A percentile compares a stretch with the other conserved stretches of the same genome.
These are phyloP conservation scores for Nakazawaea wyomingensis DNA, from an alignment of 805 yeast genomes.

Conservation along the genomic window DNA sequence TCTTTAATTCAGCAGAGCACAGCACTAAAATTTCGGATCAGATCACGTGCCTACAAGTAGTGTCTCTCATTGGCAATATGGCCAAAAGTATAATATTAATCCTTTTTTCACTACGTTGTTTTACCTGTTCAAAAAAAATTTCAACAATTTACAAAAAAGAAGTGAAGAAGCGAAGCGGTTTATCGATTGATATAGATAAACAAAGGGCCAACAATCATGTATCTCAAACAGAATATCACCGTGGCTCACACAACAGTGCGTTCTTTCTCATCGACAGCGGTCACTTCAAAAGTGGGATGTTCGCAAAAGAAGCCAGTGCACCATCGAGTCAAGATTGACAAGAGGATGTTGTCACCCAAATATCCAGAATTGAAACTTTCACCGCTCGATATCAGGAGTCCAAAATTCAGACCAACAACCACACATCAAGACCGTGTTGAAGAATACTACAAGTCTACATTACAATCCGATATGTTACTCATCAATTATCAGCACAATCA, in stretches of 20 bases:
- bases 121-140: slow-evolving; percentile 2
- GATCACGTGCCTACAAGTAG: no score
- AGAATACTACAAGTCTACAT: slow-evolving; percentile 70
- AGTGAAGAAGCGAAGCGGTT: not conserved
- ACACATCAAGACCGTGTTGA: slow-evolving; percentile 76
- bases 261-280: slow-evolving; percentile 28
- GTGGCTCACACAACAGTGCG: slow-evolving; percentile 14
- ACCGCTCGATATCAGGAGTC: slow-evolving; percentile 73
- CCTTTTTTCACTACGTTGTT: not conserved
- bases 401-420: slow-evolving; percentile 67
- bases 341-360: slow-evolving; percentile 68
- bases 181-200: no score
- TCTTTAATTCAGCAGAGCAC: no score
- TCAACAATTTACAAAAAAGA: not conserved
- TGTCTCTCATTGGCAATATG: no score
- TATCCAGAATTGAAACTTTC: slow-evolving; percentile 63
- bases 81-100: not conserved
- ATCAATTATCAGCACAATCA: slow-evolving; percentile 70
- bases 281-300: slow-evolving; percentile 44
- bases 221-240: not conserved
- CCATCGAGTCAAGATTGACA: slow-evolving; percentile 74
- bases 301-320: slow-evolving; percentile 89
- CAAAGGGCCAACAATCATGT: no score
- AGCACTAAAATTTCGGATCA: no score
- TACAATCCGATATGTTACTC: slow-evolving; percentile 73